Conservation (phyloP, 1,284 basidiomycete genomes). For the Vanrija sp. region DNA sequence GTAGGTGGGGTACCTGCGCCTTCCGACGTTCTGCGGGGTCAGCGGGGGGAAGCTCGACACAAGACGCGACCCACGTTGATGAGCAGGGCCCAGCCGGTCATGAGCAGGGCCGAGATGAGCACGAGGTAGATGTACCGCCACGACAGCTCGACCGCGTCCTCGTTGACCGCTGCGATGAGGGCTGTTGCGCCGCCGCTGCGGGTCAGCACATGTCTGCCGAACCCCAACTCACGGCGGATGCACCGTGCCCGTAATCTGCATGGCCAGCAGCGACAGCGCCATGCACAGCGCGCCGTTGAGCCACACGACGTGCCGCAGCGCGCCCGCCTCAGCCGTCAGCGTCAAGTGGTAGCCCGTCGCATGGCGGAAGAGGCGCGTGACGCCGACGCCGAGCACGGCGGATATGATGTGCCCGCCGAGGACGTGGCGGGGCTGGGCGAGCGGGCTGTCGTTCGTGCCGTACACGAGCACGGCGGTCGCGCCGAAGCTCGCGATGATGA, state of each 20-base stretch:
- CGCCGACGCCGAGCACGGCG: conserved; percentile 55
- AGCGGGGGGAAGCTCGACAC: background rate
- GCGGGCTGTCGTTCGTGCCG: conserved; percentile 58
- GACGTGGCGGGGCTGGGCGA: conserved; percentile 61
- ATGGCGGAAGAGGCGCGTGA: conserved; percentile 59
- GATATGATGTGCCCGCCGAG: conserved; percentile 59
- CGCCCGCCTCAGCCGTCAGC: conserved; percentile 1
- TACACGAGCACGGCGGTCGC: conserved; percentile 61
- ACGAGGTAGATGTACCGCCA: conserved; percentile 63
- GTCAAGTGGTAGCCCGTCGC: conserved; percentile 46
- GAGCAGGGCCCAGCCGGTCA: conserved; percentile 55
- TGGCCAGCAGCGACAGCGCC: conserved; percentile 54
- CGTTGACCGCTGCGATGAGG: conserved; percentile 54
- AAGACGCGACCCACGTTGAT: conserved; percentile 46
- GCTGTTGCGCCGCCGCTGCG: conserved; percentile 54
- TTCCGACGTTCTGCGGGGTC: conserved; percentile 53
- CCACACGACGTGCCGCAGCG: conserved; percentile 52
- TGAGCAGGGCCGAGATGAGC: conserved; percentile 56
- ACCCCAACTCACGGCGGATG: conserved; percentile 55
- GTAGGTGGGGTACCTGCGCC: conserved; percentile 56
- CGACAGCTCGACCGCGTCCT: conserved; percentile 53
- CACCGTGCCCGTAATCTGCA: conserved; percentile 58
- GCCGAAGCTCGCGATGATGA: conserved; percentile 57
- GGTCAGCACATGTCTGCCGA: background rate
- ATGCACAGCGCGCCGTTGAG: conserved; percentile 58